Conservation (phyloP, 352 stramenopile species). For the Pythium dissotocum region DNA sequence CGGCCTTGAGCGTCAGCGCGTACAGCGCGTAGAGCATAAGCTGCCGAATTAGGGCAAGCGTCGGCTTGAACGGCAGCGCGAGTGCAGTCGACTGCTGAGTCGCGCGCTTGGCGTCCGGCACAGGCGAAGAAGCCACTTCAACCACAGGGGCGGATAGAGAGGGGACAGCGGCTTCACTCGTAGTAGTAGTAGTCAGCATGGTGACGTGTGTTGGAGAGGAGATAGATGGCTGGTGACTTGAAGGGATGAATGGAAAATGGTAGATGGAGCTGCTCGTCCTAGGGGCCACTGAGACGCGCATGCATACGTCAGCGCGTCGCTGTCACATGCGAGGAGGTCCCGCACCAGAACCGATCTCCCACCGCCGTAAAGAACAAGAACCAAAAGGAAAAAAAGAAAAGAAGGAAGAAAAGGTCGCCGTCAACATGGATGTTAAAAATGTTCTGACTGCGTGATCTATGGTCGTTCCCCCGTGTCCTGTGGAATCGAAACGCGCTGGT, state of each 20-base stretch:
- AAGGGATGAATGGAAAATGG: not conserved
- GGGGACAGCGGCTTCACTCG: not conserved
- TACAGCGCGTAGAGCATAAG: slow-evolving; percentile 15
- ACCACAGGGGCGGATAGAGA: not conserved
- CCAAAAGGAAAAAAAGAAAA: not conserved
- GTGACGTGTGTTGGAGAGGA: not conserved
- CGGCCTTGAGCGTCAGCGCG: slow-evolving; percentile 24
- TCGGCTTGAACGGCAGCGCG: not conserved
- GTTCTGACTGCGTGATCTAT: not conserved
- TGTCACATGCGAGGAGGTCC: slow-evolving; percentile 11
- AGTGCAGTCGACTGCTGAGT: not conserved
- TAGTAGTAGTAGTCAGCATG: not conserved
- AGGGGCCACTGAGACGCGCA: not conserved
- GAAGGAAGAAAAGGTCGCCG: not conserved
- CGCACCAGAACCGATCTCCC: not conserved
- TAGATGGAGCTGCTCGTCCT: not conserved
- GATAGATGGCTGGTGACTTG: not conserved
- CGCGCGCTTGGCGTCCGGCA: not conserved
- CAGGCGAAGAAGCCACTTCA: not conserved
- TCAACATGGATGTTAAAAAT: not conserved
- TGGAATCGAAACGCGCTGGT: not conserved
- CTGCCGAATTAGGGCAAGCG: slow-evolving; percentile 12
- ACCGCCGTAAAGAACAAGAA: not conserved
- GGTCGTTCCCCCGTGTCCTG: not conserved
- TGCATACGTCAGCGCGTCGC: not conserved